Evolutionary conservation across 129 eudicot species (phyloP), one percentile per base, ranked within the genome.

Genomic region (Rutidosis leptorrhynchoides): DNA sequence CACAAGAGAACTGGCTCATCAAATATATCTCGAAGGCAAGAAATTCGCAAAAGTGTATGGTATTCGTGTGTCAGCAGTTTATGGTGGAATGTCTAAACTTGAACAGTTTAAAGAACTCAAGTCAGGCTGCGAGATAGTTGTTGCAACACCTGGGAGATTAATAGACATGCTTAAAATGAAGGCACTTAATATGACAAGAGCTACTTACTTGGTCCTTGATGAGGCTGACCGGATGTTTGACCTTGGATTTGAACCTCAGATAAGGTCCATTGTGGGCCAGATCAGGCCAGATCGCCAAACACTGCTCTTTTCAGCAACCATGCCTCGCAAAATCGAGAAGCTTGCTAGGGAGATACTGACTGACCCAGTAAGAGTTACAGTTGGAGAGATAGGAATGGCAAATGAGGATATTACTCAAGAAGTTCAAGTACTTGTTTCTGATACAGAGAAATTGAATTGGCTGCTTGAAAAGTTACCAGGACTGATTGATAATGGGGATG

Each of bases 171-270:
- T 94, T 4, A 89, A 89, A 68, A 94, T 84, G 95, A 89, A 89
- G 82, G 97, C 97, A 40, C 62, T 89, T 58, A 86, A 85, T 12
- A 84, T 94, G 99, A 69, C 67, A 63, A 81, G 97, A 71, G 88
- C 97, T 57, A 94, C 97, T 27, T 94, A 89, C 71, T 72, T 94
- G 69, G 99, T 94, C 27, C 99, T 94, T 77, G 99, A 94, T 66
- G 99, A 94, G 77, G 99, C 99, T 49, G 99, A 94, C 81, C 67
- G 96, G 56, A 94, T 94, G 97, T 89, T 94, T 81, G 99, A 94
- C 73, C 94, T 89, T 33, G 99, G 99, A 11, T 89, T 94, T 81
- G 99, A 94, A 80, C 97, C 97, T 3, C 97, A 94, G 63, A 84
- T 94, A 73, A 73, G 95, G 70, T 89, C 97, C 30, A 86, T 93